Base-by-base conservation (phyloP, 345 rosid genomes). In the Salix brachista region DNA sequence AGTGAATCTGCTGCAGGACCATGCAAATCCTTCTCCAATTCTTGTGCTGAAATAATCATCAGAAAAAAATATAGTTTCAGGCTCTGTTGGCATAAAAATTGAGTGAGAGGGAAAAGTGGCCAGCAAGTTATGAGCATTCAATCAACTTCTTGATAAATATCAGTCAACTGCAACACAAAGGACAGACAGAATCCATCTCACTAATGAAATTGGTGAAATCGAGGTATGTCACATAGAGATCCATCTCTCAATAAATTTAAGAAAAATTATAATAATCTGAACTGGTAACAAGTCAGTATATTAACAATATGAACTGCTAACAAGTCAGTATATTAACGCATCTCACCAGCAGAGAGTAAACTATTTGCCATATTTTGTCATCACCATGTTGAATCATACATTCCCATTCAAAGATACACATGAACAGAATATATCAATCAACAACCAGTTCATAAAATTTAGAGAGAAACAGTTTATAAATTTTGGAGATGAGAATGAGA, bases 11-110 rank as follows among this genome's bases (percentile, higher is more conserved):
- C 89, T 72, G 83, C 78, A 72, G 90, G 88, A 74, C 97, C 97
- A 70, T 87, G 84, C 85, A 96, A 83, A 89, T 92, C 98, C 90
- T 94, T 94, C 91, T 92, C 99, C 86, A 92, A 85, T 71, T 96
- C 99, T 84, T 96, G 98, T 39, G 99, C 99, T 96, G 93, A 78
- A 87, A 58, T 83, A 62, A 65, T 73, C 34, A 73, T 48, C 76
- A 21, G 12, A 70, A 32, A 36, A 21, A 75, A 44, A 65, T 42
- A 56, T 13, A 52, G 78, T 14, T 52, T 76, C 50, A 70, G 69
- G n/a, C 19, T 58, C 46, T 26, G 14, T 25, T 18, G 0, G 30
- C 14, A 54, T 69, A 46, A 54, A 54, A 42, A 72, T 64, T 30
- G 42, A 44, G 8, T 46, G 16, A 4, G 39, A 54, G 39, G 62